Base-by-base conservation (phyloP, 306 rosid species). In the Phaseolus lunatus region DNA sequence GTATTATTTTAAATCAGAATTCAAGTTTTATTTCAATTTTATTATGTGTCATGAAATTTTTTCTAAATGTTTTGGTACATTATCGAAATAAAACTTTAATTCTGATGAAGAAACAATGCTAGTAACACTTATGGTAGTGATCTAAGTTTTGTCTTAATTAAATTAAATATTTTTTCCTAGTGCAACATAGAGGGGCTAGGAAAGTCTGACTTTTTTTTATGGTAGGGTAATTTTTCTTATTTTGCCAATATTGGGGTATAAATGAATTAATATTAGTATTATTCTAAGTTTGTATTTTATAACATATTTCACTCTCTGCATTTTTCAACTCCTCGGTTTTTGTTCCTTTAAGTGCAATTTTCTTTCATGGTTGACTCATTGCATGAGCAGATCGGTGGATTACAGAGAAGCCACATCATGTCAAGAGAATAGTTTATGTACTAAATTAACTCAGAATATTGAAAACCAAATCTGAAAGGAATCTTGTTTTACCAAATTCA, bases 161-260 rank as follows among this genome's bases (percentile, higher is more conserved):
- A 87, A 87, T 76, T 92, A 76, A 92, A 19, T 16, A 27, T 11
- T 70, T 53, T 76, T 72, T 82, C 76, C 68, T 18, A 65, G 78
- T 44, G 79, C 47, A 72, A 54, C 72, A 70, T 70, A 16, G 75
- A 65, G 39, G 64, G 49, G 50, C 80, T 70, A 67, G 82, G 74
- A 73, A 70, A 37, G 77, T 22, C 48, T 45, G 37, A 61, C 62
- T 35, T 35, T 35, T 37, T 37, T 37, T 2, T 9, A 41, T 67
- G 64, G 79, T 76, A 76, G 79, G 78, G 49, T 82, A 80, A 73
- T 80, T 77, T n/a, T 15, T 69, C 39, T 78, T 77, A 65, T 64
- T 82, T 19, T 64, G 44, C 69, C 66, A 57, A 41, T 74, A 22
- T 70, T 47, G 59, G 62, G 69, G n/a, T 66, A 67, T 67, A 67